Evolutionary conservation across 1,139 yeast species (phyloP).

Genomic region (Taphrina pruni): DNA sequence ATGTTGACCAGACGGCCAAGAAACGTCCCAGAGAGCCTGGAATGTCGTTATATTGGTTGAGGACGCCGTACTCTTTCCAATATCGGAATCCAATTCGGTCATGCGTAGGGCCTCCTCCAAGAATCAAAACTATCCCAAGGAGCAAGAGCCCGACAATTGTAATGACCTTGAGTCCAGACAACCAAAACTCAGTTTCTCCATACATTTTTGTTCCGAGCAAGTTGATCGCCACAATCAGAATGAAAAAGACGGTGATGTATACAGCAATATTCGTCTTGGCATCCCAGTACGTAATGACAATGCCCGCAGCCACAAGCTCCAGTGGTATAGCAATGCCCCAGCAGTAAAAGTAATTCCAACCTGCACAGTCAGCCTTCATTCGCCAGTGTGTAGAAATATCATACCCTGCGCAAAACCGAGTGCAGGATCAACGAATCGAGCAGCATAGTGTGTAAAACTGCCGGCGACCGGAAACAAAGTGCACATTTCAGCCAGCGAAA

Average conservation of each 20-base stretch:
- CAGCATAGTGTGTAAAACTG: constrained; percentile 44
- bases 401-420: constrained; percentile 57
- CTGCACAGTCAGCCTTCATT: constrained; percentile 37
- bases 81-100: constrained; percentile 56
- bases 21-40: constrained; percentile 56
- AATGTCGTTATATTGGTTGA: constrained; percentile 58
- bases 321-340: constrained; percentile 54
- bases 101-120: constrained; percentile 66
- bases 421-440: constrained; percentile 52
- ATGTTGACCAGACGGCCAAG: constrained; percentile 70
- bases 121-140: constrained; percentile 64
- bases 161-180: constrained; percentile 63
- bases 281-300: constrained; percentile 52
- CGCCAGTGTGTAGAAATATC: constrained; percentile 38
- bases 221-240: constrained; percentile 51
- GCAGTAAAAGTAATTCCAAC: constrained; percentile 51
- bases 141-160: constrained; percentile 62
- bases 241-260: constrained; percentile 52
- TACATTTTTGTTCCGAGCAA: constrained; percentile 53
- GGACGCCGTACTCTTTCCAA: constrained; percentile 94
- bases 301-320: constrained; percentile 54
- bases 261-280: constrained; percentile 49
- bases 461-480: constrained; percentile 60
- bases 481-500: constrained; percentile 85
- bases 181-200: constrained; percentile 74